These are phyloP conservation scores for Mycena kentingensis DNA, from an alignment of 768 basidiomycete genomes.

Conservation along the genomic window DNA sequence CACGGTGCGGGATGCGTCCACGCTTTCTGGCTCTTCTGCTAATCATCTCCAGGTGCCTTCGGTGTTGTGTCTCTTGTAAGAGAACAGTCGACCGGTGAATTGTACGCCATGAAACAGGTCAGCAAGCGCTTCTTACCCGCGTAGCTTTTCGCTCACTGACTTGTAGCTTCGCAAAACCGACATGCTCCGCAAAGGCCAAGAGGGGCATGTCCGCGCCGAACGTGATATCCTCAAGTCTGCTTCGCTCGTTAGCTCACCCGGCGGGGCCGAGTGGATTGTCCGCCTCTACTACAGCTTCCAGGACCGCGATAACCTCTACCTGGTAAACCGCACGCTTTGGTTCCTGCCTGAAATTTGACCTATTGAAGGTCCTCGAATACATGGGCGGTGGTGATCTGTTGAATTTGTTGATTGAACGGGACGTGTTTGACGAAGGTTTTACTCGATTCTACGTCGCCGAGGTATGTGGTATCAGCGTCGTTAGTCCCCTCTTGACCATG, in stretches of 20 bases:
- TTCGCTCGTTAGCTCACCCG: constrained; percentile 72
- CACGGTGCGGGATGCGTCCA: constrained; percentile 60
- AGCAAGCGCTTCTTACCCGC: constrained; percentile 13
- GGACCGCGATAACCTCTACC: constrained; percentile 92
- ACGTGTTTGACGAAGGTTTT: constrained; percentile 89
- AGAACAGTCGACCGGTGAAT: constrained; percentile 73
- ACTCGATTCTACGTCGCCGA: constrained; percentile 94
- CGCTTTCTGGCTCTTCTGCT: constrained; percentile 3
- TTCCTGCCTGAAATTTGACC: constrained; percentile 37
- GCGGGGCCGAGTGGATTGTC: constrained; percentile 91
- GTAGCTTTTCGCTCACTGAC: constrained; percentile 14
- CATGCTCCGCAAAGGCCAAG: constrained; percentile 95
- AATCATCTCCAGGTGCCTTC: constrained; percentile 71
- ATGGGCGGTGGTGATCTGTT: constrained; percentile 98
- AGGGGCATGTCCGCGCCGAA: constrained; percentile 95
- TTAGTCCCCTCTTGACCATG: constrained; percentile 18
- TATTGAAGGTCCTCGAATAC: constrained; percentile 79
- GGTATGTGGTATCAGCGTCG: constrained; percentile 44
- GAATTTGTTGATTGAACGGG: constrained; percentile 90
- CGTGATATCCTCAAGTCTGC: constrained; percentile 93
- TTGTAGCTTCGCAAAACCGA: constrained; percentile 79
- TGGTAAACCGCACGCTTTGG: constrained; percentile 52
- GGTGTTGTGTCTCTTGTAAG: constrained; percentile 93
- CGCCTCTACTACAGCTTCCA: constrained; percentile 92
- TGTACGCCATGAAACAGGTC: constrained; percentile 98